Evolutionary conservation across 169 alveolate genomes (phyloP), one percentile per base, ranked within the genome.

Genomic region (Plasmodium adleri): DNA sequence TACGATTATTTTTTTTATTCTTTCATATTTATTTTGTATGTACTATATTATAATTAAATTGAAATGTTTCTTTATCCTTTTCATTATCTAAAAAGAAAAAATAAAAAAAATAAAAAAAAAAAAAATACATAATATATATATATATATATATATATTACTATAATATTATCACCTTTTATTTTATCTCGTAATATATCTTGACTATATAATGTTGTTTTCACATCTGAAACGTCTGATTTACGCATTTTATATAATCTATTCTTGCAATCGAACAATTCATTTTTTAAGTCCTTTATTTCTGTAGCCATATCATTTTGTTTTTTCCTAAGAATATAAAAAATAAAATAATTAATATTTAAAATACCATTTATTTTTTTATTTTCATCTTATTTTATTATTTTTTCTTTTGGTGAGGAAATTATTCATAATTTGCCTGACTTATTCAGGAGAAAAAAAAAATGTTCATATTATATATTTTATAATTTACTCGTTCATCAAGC

Each of bases 221-320:
- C 45, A 39, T 15, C 43, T 49, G 26, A 1, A 32, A 45, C 54
- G n/a, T 28, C 52, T 4, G 73, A 17, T 54, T 80, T 80, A 28
- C 49, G 22, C 67, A 66, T 68, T 66, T 17, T 67, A 50, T 80
- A 45, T 17, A 59, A 56, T 60, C 70, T 80, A 67, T 52, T 67
- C 49, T 60, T 80, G 50, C 90, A 67, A n/a, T 80, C 90, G 28
- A 52, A 80, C 50, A 80, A 60, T 67, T 80, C 90, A 45, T 80
- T 80, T 71, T 80, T 80, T 67, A 80, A 45, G 52, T 17, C 28
- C 43, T 62, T 80, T 80, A 80, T 80, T 80, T 80, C 90, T 49
- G 20, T 17, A 15, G 4, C 20, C 83, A 80, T 17, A 26, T 67
- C 80, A n/a, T 72, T 49, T 62, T 80, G 83, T 68, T 15, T n/a